phyloP scores from a whole-genome alignment of 441 rosid genomes.

The Syzygium malaccense region DNA sequence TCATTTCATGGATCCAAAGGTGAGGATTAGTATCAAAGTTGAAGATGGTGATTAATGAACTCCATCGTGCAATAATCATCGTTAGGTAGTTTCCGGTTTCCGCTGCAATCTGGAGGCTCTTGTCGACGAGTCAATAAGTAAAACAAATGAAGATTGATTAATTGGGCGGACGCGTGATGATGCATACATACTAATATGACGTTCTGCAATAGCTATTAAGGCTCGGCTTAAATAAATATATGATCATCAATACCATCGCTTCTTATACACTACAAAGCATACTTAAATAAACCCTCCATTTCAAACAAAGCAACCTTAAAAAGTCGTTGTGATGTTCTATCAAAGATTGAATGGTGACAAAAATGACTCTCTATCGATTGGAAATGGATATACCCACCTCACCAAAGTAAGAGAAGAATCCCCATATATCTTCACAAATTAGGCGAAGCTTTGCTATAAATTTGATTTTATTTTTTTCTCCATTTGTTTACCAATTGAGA shows the following conservation, averaged over 20 bases:
- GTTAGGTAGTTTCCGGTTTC: not conserved
- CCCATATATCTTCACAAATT: not conserved
- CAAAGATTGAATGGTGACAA: not conserved
- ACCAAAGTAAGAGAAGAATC: not conserved
- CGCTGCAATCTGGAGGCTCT: not conserved
- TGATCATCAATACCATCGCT: not conserved
- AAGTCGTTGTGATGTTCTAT: not conserved
- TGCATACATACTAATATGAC: not conserved
- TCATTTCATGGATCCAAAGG: not conserved
- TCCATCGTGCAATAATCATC: not conserved
- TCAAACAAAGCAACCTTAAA: not conserved
- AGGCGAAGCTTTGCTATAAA: not conserved
- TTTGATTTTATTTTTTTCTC: not conserved
- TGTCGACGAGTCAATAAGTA: not conserved
- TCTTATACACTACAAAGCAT: not conserved
- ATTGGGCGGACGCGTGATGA: not conserved
- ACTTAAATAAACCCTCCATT: not conserved
- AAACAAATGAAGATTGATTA: not conserved
- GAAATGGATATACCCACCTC: not conserved
- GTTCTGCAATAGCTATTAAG: not conserved
- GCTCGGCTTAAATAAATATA: not conserved
- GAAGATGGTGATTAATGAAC: not conserved
- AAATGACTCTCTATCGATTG: not conserved
- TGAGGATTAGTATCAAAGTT: not conserved
- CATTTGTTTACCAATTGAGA: not conserved